These are phyloP conservation scores for Fusarium mexicanum DNA, from an alignment of 2,329 filamentous ascomycete species.

Conservation along the genomic window DNA sequence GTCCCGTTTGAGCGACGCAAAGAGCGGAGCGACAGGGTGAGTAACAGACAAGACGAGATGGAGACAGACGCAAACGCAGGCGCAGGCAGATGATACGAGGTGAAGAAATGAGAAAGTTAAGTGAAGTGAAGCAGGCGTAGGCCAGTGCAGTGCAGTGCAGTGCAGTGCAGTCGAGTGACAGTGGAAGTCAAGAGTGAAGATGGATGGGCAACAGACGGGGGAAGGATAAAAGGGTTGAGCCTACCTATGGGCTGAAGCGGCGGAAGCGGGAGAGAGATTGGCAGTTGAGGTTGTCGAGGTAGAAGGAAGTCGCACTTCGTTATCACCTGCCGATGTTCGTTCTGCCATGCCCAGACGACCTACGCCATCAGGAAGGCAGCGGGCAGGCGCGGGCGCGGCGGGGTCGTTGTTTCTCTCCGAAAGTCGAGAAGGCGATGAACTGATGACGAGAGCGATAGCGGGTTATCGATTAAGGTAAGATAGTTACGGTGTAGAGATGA, in stretches of 20 bases:
- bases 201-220: conserved; percentile 11
- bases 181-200: conserved; percentile 21
- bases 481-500: conserved; percentile 24
- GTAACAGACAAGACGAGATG: conserved; percentile 3
- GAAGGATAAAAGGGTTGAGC: conserved; percentile 36
- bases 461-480: conserved; percentile 8
- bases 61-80: background rate
- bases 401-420: conserved; percentile 36
- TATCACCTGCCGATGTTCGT: conserved; percentile 66
- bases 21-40: conserved; percentile 12
- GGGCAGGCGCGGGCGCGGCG: conserved; percentile 47
- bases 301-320: conserved; percentile 64
- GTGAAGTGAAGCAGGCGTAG: background rate
- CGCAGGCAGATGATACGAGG: conserved; percentile 3
- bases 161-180: background rate
- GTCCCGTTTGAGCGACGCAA: conserved; percentile 22
- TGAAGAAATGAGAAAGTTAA: conserved; percentile 2
- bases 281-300: conserved; percentile 48
- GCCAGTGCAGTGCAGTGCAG: background rate
- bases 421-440: conserved; percentile 30
- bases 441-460: conserved; percentile 25
- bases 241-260: conserved; percentile 42
- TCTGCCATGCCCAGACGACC: conserved; percentile 72
- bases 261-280: conserved; percentile 36
- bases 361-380: conserved; percentile 69